Evolutionary conservation across 2,329 filamentous ascomycete species (phyloP), one percentile per base, ranked within the genome.

Genomic region (Venturia carpophila): DNA sequence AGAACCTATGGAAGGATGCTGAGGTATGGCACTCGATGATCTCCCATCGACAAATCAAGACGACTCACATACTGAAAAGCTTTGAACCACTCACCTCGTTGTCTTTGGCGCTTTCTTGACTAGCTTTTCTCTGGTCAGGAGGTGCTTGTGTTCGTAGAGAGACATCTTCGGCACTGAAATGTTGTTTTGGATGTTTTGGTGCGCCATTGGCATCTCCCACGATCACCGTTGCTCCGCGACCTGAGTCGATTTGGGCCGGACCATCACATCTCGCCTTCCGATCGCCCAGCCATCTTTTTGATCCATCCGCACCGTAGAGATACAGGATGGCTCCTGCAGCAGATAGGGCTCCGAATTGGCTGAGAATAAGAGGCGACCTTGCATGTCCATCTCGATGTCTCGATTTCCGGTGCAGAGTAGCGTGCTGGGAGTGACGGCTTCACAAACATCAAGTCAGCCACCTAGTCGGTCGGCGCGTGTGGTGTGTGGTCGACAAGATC

Each of bases 151-250:
- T 66, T 37, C 61, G 65, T 21, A 55, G 34, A n/a, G 58, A 55
- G 21, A 64, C 55, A 21, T 61, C 64, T 42, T 65, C 65, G 0
- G 61, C 64, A 24, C 64, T 64, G 43, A 64, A 67, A 37, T 65
- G 60, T 30, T 58, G 52, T 39, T 63, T 39, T 11, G 27, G 43
- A 58, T 64, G 39, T 37, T 60, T 52, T 17, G 49, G 34, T 34
- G 24, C 24, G n/a, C 37, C 63, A n/a, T 39, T 42, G 7, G 49
- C 41, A 27, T 39, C 39, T n/a, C 34, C 61, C 39, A 63, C 43
- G 13, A 63, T 19, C 17, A 63, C 30, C 19, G 61, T 34, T 17
- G 45, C 41, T 47, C 34, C 30, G 7, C 52, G 52, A n/a, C 27
- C 27, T 34, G 52, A 39, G 30, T 37, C 52, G n/a, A 61, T 27